These are phyloP conservation scores for Nephelium lappaceum DNA, from an alignment of 345 rosid species.

Conservation along the genomic window DNA sequence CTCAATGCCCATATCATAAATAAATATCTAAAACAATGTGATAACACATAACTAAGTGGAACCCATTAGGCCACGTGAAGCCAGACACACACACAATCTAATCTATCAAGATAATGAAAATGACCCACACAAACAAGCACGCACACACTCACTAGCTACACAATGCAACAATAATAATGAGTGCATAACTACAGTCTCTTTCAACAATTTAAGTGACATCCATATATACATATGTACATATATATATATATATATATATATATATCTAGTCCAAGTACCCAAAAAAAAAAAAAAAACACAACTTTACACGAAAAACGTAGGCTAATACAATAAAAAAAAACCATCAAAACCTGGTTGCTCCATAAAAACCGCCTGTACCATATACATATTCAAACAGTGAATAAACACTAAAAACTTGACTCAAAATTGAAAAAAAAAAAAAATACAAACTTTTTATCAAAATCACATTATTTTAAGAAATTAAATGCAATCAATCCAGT, in stretches of 20 bases:
- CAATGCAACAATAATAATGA: background rate
- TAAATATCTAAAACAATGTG: background rate
- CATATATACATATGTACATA: background rate
- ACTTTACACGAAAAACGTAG: background rate
- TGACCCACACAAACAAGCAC: background rate
- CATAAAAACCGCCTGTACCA: background rate
- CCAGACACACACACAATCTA: background rate
- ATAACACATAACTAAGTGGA: slow-evolving; percentile 12
- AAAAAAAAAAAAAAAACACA: background rate
- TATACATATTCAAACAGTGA: background rate
- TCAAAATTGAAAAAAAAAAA: background rate
- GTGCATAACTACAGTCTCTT: background rate
- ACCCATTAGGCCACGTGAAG: slow-evolving; percentile 21
- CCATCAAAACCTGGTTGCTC: background rate
- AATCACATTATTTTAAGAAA: background rate
- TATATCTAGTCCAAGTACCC: background rate
- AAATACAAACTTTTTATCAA: background rate
- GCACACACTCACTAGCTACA: background rate
- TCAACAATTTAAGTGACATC: no score
- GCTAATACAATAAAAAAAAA: background rate
- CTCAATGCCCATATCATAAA: background rate
- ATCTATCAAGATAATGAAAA: slow-evolving; percentile 14
- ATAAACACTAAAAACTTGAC: background rate
- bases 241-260: no score
- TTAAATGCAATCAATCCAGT: slow-evolving; percentile 3